These are phyloP conservation scores for Corynespora cassiicola DNA, from an alignment of 2,329 filamentous ascomycete species.

Conservation along the genomic window DNA sequence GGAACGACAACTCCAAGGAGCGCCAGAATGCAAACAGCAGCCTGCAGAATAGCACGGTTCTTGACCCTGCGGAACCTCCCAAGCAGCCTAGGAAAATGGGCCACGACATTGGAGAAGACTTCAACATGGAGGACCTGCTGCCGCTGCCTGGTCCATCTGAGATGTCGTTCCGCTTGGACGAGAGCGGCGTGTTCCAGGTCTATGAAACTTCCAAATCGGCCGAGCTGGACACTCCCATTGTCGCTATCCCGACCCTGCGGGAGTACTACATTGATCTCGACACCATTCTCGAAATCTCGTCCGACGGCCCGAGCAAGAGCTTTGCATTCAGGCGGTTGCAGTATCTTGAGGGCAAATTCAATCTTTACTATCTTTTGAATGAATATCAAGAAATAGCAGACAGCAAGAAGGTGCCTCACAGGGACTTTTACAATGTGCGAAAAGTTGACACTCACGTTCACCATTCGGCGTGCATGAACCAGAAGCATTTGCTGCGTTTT, in stretches of 20 bases:
- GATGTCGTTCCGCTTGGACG: slow-evolving; percentile 80
- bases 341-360: slow-evolving; percentile 96
- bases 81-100: slow-evolving; percentile 79
- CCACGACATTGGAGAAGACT: slow-evolving; percentile 90
- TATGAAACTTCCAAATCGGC: slow-evolving; percentile 73
- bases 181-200: slow-evolving; percentile 89
- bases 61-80: slow-evolving; percentile 37
- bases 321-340: slow-evolving; percentile 94
- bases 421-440: slow-evolving; percentile 98
- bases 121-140: slow-evolving; percentile 77
- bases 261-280: slow-evolving; percentile 98
- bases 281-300: slow-evolving; percentile 83
- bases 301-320: slow-evolving; percentile 94
- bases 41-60: slow-evolving; percentile 45
- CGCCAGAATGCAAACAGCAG: slow-evolving; percentile 45
- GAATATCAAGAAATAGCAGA: slow-evolving; percentile 98
- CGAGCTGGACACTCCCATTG: slow-evolving; percentile 70
- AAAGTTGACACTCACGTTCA: slow-evolving; percentile 99
- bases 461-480: slow-evolving; percentile 99
- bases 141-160: slow-evolving; percentile 75
- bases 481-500: slow-evolving; percentile 96
- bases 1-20: slow-evolving; percentile 68
- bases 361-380: slow-evolving; percentile 89
- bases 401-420: slow-evolving; percentile 95
- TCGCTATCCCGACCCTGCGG: slow-evolving; percentile 87